phyloP scores from a whole-genome alignment of 2,329 filamentous ascomycete species.

The Westerdykella sp. region DNA sequence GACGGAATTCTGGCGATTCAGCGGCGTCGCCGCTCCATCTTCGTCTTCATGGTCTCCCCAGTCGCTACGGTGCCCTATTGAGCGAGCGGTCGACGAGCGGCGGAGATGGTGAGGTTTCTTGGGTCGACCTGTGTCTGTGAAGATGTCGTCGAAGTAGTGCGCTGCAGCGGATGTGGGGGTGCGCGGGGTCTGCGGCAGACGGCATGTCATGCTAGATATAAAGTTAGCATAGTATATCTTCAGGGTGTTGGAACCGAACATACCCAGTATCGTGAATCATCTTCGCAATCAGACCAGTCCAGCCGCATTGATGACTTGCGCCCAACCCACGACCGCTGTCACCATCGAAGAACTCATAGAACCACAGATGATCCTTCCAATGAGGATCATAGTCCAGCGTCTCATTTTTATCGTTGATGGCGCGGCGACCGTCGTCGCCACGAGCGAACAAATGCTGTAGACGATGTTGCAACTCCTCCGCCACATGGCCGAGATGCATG shows the following conservation, averaged over 20 bases:
- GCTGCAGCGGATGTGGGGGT: constrained; percentile 76
- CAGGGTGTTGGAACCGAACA: constrained; percentile 30
- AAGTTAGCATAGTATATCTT: constrained; percentile 35
- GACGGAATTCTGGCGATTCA: constrained; percentile 43
- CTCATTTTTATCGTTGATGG: constrained; percentile 80
- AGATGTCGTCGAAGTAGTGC: constrained; percentile 93
- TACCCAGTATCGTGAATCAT: constrained; percentile 98
- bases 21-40: constrained; percentile 19
- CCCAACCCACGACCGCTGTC: constrained; percentile 84
- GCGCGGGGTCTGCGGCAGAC: constrained; percentile 85
- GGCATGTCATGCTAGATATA: constrained; percentile 65
- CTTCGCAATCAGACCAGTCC: constrained; percentile 91
- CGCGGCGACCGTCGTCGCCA: constrained; percentile 76
- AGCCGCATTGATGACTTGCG: constrained; percentile 90
- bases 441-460: constrained; percentile 86
- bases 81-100: constrained; percentile 74
- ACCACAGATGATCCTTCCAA: constrained; percentile 93
- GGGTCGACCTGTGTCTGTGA: constrained; percentile 49
- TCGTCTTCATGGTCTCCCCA: constrained; percentile 44
- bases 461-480: constrained; percentile 90
- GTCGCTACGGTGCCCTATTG: constrained; percentile 78
- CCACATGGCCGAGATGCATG: constrained; percentile 93
- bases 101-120: constrained; percentile 54
- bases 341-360: constrained; percentile 96
- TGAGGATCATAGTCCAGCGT: constrained; percentile 83